Evolutionary conservation across 495 filamentous ascomycete genomes (phyloP).

Genomic region (Hypomontagnella monticulosa): DNA sequence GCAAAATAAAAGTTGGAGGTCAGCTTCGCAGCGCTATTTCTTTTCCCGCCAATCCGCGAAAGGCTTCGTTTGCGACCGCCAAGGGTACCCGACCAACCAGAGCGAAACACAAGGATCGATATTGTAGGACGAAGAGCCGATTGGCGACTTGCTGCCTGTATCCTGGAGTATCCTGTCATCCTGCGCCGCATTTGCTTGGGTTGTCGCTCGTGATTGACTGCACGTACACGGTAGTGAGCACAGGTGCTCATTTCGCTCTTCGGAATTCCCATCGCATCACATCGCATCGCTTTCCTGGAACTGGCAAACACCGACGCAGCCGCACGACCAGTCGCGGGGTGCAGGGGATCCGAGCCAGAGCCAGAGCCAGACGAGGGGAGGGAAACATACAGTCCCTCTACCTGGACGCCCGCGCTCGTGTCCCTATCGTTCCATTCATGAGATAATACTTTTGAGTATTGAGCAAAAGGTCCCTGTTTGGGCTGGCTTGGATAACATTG

Average conservation of each 20-base stretch:
- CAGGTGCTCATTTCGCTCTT: constrained; percentile 34
- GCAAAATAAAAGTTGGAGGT: constrained; percentile 36
- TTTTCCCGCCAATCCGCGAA: constrained; percentile 33
- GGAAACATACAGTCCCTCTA: background rate
- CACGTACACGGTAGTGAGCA: constrained; percentile 18
- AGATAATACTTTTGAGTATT: constrained; percentile 39
- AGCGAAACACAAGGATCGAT: constrained; percentile 40
- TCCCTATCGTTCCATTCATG: constrained; percentile 31
- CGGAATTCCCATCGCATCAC: constrained; percentile 39
- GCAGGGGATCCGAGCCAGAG: background rate
- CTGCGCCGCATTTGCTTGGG: constrained; percentile 33
- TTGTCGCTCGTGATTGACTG: constrained; percentile 37
- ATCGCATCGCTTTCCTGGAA: constrained; percentile 38
- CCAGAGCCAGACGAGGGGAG: background rate
- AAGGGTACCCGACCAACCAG: constrained; percentile 34
- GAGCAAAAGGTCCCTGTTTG: constrained; percentile 30
- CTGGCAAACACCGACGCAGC: constrained; percentile 36
- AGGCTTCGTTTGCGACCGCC: constrained; percentile 24
- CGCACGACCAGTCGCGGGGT: constrained; percentile 16
- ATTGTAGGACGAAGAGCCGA: constrained; percentile 40
- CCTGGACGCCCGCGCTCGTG: constrained; percentile 1
- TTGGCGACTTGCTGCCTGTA: constrained; percentile 30
- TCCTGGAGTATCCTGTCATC: constrained; percentile 35
- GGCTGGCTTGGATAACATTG: constrained; percentile 39
- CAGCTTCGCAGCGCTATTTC: constrained; percentile 42